These are phyloP conservation scores for Emmonsiellopsis sp. DNA, from an alignment of 2,329 filamentous ascomycete genomes.

Conservation along the genomic window DNA sequence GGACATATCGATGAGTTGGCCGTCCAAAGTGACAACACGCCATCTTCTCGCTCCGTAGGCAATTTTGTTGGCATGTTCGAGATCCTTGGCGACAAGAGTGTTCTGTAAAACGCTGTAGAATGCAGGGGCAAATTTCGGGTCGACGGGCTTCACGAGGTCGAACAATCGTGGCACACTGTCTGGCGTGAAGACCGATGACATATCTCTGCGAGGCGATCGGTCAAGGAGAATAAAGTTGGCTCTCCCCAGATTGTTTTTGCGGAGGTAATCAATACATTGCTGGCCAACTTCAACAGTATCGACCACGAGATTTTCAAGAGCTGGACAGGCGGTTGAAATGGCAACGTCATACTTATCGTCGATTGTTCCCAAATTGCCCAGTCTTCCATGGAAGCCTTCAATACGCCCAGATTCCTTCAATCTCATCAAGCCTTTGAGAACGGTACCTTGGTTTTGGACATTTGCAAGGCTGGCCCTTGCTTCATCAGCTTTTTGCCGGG, in stretches of 20 bases:
- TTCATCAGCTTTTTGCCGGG: constrained; percentile 91
- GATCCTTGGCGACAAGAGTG: constrained; percentile 82
- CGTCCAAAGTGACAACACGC: constrained; percentile 92
- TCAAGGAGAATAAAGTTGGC: constrained; percentile 97
- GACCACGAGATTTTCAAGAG: constrained; percentile 91
- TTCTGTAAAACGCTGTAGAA: constrained; percentile 96
- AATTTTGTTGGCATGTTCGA: constrained; percentile 94
- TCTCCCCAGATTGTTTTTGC: constrained; percentile 93
- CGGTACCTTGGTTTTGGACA: constrained; percentile 87
- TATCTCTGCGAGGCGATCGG: constrained; percentile 68
- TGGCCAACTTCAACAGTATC: constrained; percentile 94
- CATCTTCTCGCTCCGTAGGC: constrained; percentile 89
- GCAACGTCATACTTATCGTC: constrained; percentile 92
- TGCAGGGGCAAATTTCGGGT: constrained; percentile 76
- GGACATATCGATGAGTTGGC: constrained; percentile 93
- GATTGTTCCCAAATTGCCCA: constrained; percentile 89
- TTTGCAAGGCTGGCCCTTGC: constrained; percentile 81
- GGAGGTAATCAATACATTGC: constrained; percentile 93
- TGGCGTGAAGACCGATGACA: constrained; percentile 74
- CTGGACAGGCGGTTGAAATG: constrained; percentile 91
- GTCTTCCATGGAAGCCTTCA: constrained; percentile 89
- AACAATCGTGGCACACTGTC: constrained; percentile 89
- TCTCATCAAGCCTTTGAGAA: constrained; percentile 83
- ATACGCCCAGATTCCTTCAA: constrained; percentile 94
- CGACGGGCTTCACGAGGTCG: constrained; percentile 81